A percentile compares a stretch with the other conserved stretches of the same genome.
phyloP scores from a whole-genome alignment of 1,139 yeast genomes.

The Candida neerlandica region DNA sequence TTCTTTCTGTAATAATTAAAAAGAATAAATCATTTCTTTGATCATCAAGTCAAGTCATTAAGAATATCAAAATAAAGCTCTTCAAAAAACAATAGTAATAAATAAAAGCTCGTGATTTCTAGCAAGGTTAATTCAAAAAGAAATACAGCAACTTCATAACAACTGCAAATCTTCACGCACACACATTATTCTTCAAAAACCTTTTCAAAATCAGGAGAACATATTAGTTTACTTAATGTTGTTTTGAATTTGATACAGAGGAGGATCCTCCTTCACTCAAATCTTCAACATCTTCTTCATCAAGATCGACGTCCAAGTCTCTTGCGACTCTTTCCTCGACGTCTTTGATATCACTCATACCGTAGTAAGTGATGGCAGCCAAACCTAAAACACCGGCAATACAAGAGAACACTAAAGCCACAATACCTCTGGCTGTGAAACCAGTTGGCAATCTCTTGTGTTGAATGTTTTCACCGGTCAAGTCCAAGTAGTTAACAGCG shows the following conservation, averaged over 20 bases:
- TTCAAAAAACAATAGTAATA: not conserved
- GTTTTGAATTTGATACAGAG: conserved; percentile 11
- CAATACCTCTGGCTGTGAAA: conserved; percentile 67
- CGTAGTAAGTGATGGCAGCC: conserved; percentile 56
- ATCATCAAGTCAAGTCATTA: conserved; percentile 15
- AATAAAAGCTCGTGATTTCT: not conserved
- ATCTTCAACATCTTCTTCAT: conserved; percentile 38
- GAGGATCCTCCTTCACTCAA: conserved; percentile 13
- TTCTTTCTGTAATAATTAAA: conserved; percentile 13
- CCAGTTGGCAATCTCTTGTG: conserved; percentile 62
- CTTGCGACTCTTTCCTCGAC: conserved; percentile 59
- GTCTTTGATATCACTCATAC: conserved; percentile 66
- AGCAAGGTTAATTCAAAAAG: conserved; percentile 10
- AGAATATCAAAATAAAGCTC: conserved; percentile 1
- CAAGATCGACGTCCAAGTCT: conserved; percentile 58
- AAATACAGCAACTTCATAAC: not conserved
- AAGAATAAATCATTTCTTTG: conserved; percentile 2
- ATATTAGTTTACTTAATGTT: conserved; percentile 5
- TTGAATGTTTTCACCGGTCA: conserved; percentile 60
- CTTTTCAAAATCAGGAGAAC: conserved; percentile 2
- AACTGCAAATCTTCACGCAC: conserved; percentile 9
- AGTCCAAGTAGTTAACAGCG: conserved; percentile 50
- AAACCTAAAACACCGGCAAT: conserved; percentile 62
- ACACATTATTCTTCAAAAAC: conserved; percentile 15
- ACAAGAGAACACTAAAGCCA: conserved; percentile 61